Conservation (phyloP, 2,329 filamentous ascomycete genomes). For the Calonectria naviculata region DNA sequence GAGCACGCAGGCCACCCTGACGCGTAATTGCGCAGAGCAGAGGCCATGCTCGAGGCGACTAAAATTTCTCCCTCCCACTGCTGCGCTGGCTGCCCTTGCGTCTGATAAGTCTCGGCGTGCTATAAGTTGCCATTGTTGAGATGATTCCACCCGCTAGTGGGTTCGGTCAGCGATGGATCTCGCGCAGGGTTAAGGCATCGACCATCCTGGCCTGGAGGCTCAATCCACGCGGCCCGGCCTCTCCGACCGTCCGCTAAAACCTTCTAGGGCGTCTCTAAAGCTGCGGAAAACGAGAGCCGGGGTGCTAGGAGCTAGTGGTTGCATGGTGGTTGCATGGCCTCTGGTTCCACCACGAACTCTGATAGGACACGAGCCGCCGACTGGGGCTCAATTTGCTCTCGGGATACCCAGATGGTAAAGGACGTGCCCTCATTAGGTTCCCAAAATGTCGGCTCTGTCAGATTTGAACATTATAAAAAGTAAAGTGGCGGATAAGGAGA, state of each 20-base stretch:
- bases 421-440: not conserved
- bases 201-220: conserved; percentile 6
- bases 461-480: conserved; percentile 4
- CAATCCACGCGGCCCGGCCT: conserved; percentile 23
- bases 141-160: conserved; percentile 1
- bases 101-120: conserved; percentile 3
- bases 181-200: conserved; percentile 5
- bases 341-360: not conserved
- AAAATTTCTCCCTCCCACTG: not conserved
- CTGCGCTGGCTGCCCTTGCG: conserved; percentile 6
- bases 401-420: conserved; percentile 4
- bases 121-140: conserved; percentile 9
- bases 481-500: conserved; percentile 3
- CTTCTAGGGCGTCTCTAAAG: conserved; percentile 19
- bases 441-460: not conserved
- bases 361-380: conserved; percentile 1
- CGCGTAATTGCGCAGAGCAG: conserved; percentile 12
- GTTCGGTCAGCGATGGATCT: conserved; percentile 8
- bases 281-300: not conserved
- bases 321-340: conserved; percentile 11
- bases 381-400: conserved; percentile 5
- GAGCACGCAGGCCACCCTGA: not conserved
- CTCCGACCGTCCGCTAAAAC: conserved; percentile 17
- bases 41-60: not conserved
- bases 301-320: conserved; percentile 9